These are phyloP conservation scores for Scutellaria minor DNA, from an alignment of 257 asterid genomes.

Conservation along the genomic window DNA sequence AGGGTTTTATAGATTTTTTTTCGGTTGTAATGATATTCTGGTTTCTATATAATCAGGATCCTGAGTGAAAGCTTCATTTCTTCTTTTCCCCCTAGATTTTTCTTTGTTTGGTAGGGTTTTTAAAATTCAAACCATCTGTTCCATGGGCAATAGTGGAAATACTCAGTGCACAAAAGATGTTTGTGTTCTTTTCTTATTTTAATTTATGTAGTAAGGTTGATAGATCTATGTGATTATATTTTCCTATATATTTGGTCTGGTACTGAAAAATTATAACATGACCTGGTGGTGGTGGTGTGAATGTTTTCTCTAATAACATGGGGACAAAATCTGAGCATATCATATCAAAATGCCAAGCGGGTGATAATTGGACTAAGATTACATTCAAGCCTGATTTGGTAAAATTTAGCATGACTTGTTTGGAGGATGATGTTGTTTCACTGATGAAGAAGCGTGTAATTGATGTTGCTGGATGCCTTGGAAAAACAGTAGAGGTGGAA, in stretches of 20 bases:
- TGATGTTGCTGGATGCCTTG: slow-evolving; percentile 92
- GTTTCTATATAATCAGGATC: background rate
- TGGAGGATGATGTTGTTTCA: slow-evolving; percentile 93
- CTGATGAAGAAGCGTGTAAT: slow-evolving; percentile 94
- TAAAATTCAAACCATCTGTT: background rate
- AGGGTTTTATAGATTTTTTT: background rate
- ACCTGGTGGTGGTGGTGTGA: slow-evolving; percentile 20
- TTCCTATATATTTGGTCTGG: background rate
- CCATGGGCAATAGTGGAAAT: background rate
- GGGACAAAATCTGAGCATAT: slow-evolving; percentile 76
- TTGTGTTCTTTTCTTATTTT: background rate
- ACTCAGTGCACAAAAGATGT: background rate
- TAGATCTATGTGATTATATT: background rate
- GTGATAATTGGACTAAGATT: slow-evolving; percentile 93
- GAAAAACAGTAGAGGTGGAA: slow-evolving; percentile 88
- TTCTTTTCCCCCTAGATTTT: background rate
- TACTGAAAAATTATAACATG: slow-evolving; percentile 1
- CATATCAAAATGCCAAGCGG: slow-evolving; percentile 72
- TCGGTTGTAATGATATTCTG: background rate
- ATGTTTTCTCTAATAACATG: slow-evolving; percentile 95
- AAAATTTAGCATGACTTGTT: slow-evolving; percentile 79
- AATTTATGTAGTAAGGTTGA: background rate
- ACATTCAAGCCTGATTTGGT: slow-evolving; percentile 90
- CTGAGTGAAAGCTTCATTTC: background rate
- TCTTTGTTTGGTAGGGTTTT: no score